Conservation (phyloP, 148 eudicot species). For the Nyssa sinensis region DNA sequence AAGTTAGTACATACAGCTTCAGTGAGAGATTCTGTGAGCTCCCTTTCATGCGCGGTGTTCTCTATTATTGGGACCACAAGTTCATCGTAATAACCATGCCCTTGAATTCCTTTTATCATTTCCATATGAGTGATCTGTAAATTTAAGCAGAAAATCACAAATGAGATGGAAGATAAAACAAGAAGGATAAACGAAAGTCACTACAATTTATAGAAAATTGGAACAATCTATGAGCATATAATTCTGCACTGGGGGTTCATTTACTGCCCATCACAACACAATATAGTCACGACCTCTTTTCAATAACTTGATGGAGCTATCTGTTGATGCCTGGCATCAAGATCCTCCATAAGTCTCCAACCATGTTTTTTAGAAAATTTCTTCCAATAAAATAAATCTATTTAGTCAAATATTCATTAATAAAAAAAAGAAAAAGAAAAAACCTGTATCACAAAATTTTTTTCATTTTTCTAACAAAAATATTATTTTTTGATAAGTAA, state of each 20-base stretch:
- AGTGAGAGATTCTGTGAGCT: slow-evolving; percentile 91
- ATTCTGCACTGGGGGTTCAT: too few relatives aligned
- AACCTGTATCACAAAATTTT: background rate
- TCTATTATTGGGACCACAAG: slow-evolving; percentile 97
- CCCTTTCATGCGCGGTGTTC: slow-evolving; percentile 91
- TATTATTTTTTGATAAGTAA: too few relatives aligned
- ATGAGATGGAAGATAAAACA: background rate
- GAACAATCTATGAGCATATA: too few relatives aligned
- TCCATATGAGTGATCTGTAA: slow-evolving; percentile 97
- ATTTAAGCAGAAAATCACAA: slow-evolving; percentile 4
- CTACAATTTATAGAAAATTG: too few relatives aligned
- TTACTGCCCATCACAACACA: too few relatives aligned
- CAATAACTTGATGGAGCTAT: background rate
- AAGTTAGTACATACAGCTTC: slow-evolving; percentile 64
- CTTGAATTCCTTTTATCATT: slow-evolving; percentile 98
- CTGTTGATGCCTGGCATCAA: background rate
- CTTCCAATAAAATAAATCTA: background rate
- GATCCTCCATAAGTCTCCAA: too few relatives aligned
- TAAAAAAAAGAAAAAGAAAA: too few relatives aligned
- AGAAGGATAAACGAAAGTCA: background rate
- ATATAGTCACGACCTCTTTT: too few relatives aligned
- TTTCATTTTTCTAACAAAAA: background rate
- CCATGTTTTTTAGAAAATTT: too few relatives aligned
- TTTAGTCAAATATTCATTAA: background rate
- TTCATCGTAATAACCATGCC: slow-evolving; percentile 97